Percentiles rank a stretch among this genome's conserved stretches.
These are phyloP conservation scores for Calonectria crousiana DNA, from an alignment of 2,329 filamentous ascomycete genomes.

Conservation along the genomic window DNA sequence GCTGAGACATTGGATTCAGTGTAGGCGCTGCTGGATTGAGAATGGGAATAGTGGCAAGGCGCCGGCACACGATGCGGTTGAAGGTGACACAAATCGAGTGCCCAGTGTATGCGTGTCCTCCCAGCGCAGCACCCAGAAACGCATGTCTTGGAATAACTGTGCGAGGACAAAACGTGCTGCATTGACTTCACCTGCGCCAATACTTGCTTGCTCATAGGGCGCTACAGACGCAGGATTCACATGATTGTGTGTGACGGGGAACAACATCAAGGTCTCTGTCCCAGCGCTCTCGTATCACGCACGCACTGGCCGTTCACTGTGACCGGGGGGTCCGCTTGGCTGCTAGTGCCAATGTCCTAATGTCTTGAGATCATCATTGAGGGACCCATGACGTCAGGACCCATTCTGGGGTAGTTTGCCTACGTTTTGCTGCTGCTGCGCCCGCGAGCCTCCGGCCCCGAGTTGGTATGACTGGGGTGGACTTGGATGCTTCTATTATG, in stretches of 20 bases:
- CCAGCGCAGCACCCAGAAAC: background rate
- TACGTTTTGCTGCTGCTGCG: background rate
- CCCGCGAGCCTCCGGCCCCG: background rate
- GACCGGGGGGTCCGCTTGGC: slow-evolving; percentile 5
- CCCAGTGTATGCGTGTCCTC: background rate
- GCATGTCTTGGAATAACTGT: background rate
- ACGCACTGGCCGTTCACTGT: slow-evolving; percentile 23
- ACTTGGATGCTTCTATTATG: background rate
- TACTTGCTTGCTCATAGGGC: background rate
- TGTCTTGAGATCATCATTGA: slow-evolving; percentile 40
- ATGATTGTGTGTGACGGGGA: slow-evolving; percentile 7
- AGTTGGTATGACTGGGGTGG: background rate
- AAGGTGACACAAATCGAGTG: background rate
- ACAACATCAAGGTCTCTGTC: background rate
- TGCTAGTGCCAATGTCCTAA: slow-evolving; percentile 27
- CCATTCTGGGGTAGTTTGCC: slow-evolving; percentile 39
- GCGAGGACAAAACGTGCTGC: background rate
- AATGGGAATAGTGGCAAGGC: background rate
- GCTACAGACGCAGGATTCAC: slow-evolving; percentile 1
- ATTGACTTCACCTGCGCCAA: background rate
- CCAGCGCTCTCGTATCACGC: background rate
- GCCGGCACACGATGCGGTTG: background rate
- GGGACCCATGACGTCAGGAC: slow-evolving; percentile 40
- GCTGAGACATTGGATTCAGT: background rate
- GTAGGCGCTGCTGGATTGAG: background rate